Evolutionary conservation across 768 basidiomycete genomes (phyloP).

Genomic region (Agaricus blazei): DNA sequence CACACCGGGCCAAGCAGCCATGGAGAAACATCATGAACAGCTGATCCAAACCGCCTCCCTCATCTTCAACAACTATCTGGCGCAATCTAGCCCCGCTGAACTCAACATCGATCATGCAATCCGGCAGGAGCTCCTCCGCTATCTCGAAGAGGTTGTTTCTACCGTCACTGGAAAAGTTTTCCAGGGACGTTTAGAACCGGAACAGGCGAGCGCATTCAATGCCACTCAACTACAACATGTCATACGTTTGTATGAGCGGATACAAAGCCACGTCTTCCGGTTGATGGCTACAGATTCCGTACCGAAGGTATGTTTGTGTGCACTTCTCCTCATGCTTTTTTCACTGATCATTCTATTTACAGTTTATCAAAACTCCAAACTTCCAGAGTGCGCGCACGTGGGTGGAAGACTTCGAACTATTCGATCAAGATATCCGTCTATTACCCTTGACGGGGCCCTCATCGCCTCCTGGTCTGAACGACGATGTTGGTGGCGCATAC

Average conservation of each 20-base stretch:
- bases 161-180: constrained; percentile 71
- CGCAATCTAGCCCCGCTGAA: constrained; percentile 92
- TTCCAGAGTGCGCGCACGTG: constrained; percentile 77
- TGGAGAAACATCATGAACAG: constrained; percentile 96
- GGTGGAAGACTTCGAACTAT: constrained; percentile 71
- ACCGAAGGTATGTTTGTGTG: constrained; percentile 65
- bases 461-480: constrained; percentile 68
- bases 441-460: constrained; percentile 44
- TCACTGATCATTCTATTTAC: constrained; percentile 10
- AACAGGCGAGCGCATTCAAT: constrained; percentile 78
- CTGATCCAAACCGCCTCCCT: constrained; percentile 92
- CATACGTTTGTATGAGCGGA: constrained; percentile 91
- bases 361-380: constrained; percentile 87
- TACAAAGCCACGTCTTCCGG: constrained; percentile 95
- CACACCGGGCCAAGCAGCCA: constrained; percentile 78
- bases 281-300: constrained; percentile 98
- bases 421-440: constrained; percentile 54
- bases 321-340: neutral
- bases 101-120: constrained; percentile 98
- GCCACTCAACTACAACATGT: constrained; percentile 94
- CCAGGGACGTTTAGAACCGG: constrained; percentile 76
- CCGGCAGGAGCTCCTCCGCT: constrained; percentile 89
- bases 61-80: constrained; percentile 93
- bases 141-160: constrained; percentile 86
- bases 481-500: constrained; percentile 81